Evolutionary conservation across 345 rosid genomes (phyloP).

Genomic region (Sisymbrium irio): DNA sequence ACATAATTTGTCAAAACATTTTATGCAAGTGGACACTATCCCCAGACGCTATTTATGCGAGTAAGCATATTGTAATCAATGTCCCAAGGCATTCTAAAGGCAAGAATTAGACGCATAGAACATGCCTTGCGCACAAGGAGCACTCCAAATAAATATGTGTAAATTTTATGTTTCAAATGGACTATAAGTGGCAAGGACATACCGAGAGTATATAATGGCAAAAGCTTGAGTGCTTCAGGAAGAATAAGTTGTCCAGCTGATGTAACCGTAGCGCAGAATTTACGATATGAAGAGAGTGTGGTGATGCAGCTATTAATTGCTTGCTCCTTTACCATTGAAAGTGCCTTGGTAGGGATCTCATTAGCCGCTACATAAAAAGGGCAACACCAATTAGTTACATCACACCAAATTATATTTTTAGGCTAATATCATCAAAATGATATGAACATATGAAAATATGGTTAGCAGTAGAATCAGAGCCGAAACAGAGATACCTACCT

Average conservation of each 20-base stretch:
- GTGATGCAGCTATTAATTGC: slow-evolving; percentile 68
- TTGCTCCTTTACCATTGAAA: slow-evolving; percentile 61
- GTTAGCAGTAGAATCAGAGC: slow-evolving; percentile 7
- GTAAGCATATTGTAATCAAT: neutral
- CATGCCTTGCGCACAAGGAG: neutral
- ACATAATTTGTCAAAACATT: neutral
- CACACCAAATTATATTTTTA: neutral
- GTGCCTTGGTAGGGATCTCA: slow-evolving; percentile 72
- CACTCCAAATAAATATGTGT: neutral
- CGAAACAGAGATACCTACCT: slow-evolving; percentile 44
- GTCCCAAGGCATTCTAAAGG: neutral
- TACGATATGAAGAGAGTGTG: slow-evolving; percentile 78
- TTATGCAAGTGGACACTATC: neutral
- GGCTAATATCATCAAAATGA: neutral
- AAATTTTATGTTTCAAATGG: neutral
- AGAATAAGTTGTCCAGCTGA: slow-evolving; percentile 95
- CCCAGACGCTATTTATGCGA: neutral
- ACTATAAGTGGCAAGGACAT: slow-evolving; percentile 23
- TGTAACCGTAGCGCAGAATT: slow-evolving; percentile 93
- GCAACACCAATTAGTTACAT: slow-evolving; percentile 1
- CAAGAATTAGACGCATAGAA: neutral
- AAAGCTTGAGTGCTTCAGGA: slow-evolving; percentile 96
- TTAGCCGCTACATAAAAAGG: slow-evolving; percentile 53
- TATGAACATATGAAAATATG: slow-evolving; percentile 8
- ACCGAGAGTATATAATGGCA: slow-evolving; percentile 92